Evolutionary conservation across 2,329 filamentous ascomycete genomes (phyloP), one percentile per base, ranked within the genome.

Genomic region (Penicillium sp.): DNA sequence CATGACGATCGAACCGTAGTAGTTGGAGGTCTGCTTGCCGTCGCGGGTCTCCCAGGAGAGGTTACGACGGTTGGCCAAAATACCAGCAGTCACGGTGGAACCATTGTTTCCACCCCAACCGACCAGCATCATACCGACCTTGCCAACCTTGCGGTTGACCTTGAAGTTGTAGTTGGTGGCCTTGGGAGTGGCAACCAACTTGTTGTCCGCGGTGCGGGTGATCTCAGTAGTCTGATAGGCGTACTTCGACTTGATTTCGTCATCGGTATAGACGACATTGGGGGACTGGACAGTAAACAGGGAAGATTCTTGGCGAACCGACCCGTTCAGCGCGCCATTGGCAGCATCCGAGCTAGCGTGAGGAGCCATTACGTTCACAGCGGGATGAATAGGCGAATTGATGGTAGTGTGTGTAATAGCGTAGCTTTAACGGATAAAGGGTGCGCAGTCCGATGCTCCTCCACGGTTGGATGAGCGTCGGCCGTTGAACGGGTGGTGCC

Each of bases 91-190:
- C 62, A 99, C 91, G 58, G 94, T 99, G 66, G 91, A 91, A 66
- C 94, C 94, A 75, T 99, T 99, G 86, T 99, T 99, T 73, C 94
- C 94, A 78, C 94, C 94, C 87, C 89, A 93, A 64, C 94, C 94
- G 67, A 99, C 93, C 66, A 99, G 85, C 94, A 99, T 97, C 81
- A 97, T 86, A 73, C 94, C 94, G 67, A 91, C 86, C 84, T 93
- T 96, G 78, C 92, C 91, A 59, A 97, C 85, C 78, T 90, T 90
- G 76, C 93, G 91, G 75, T 96, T 89, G 72, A 94, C 90, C 84
- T 96, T 96, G 89, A 99, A 97, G 82, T 97, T 89, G 77, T 97
- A 99, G 67, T 88, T 80, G 62, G 90, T 94, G 80, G 96, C 89
- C 78, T 90, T 90, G 71, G 94, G 94, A 61, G 86, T 88, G 60